Conservation (phyloP, 495 filamentous ascomycete genomes). For the Penicillium coprophilum region DNA sequence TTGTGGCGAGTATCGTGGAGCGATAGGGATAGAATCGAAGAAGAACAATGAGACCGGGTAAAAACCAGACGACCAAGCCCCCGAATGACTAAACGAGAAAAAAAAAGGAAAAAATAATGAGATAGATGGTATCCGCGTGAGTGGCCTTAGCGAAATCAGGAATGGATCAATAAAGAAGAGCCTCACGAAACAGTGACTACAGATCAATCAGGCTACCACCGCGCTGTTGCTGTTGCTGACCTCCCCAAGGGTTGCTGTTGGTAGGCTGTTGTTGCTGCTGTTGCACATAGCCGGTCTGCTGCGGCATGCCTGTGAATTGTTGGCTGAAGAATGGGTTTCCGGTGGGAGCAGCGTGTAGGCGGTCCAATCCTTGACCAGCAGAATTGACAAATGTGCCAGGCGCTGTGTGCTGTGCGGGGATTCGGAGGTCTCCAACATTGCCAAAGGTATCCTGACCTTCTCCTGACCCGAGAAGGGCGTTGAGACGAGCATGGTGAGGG, state of each 20-base stretch:
- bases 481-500: conserved; percentile 82
- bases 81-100: conserved; percentile 3
- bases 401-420: conserved; percentile 94
- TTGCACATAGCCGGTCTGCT: conserved; percentile 55
- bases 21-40: conserved; percentile 9
- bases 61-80: conserved; percentile 12
- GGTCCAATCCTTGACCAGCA: conserved; percentile 72
- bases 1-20: conserved; percentile 5
- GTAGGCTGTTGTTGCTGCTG: conserved; percentile 53
- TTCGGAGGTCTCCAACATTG: conserved; percentile 90
- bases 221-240: conserved; percentile 58
- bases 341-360: conserved; percentile 68
- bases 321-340: conserved; percentile 84
- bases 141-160: conserved; percentile 4
- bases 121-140: conserved; percentile 24
- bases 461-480: conserved; percentile 80
- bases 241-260: conserved; percentile 73
- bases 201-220: conserved; percentile 90
- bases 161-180: conserved; percentile 22
- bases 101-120: conserved; percentile 23
- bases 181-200: conserved; percentile 37
- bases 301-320: conserved; percentile 69
- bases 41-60: conserved; percentile 12
- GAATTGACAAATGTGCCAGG: conserved; percentile 97
- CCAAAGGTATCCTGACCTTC: conserved; percentile 97